Evolutionary conservation across 2,329 filamentous ascomycete genomes (phyloP).

Genomic region (Harringtonia lauricola): DNA sequence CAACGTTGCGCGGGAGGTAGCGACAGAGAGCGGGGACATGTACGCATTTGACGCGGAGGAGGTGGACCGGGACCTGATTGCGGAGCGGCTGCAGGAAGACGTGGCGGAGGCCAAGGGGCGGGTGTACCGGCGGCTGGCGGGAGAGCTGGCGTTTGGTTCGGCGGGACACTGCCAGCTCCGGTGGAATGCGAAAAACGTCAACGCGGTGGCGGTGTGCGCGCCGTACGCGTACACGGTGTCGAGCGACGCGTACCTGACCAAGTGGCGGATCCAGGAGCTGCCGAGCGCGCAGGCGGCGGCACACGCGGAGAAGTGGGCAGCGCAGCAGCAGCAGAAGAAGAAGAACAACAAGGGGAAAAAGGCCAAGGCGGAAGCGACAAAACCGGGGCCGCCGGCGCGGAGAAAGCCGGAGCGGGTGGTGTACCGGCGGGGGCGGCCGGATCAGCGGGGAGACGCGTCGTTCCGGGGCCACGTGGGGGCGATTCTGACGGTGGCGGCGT

Average conservation of each 20-base stretch:
- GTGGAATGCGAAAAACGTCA: conserved; percentile 67
- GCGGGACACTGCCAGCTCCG: conserved; percentile 64
- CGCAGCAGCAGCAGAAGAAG: conserved; percentile 16
- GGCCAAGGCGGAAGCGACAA: conserved; percentile 22
- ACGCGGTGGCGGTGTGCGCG: conserved; percentile 65
- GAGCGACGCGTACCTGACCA: conserved; percentile 74
- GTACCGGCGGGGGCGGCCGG: conserved; percentile 50
- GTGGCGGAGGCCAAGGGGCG: conserved; percentile 85
- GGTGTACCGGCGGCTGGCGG: conserved; percentile 71
- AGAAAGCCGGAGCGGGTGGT: conserved; percentile 52
- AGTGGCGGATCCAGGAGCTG: conserved; percentile 73
- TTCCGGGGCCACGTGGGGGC: conserved; percentile 69
- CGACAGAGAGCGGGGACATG: conserved; percentile 38
- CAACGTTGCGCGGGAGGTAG: conserved; percentile 70
- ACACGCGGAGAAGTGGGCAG: conserved; percentile 33
- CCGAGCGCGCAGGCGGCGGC: conserved; percentile 49
- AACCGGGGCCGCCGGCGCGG: conserved; percentile 31
- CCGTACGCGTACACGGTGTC: conserved; percentile 82
- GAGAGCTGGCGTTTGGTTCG: conserved; percentile 56
- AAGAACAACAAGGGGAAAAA: neutral
- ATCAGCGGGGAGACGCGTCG: conserved; percentile 47
- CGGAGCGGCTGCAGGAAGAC: conserved; percentile 82
- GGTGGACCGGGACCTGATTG: conserved; percentile 85
- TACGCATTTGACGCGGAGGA: conserved; percentile 88
- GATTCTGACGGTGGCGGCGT: conserved; percentile 78